Base-by-base conservation (phyloP, 495 filamentous ascomycete species). In the Xylaria scruposa region DNA sequence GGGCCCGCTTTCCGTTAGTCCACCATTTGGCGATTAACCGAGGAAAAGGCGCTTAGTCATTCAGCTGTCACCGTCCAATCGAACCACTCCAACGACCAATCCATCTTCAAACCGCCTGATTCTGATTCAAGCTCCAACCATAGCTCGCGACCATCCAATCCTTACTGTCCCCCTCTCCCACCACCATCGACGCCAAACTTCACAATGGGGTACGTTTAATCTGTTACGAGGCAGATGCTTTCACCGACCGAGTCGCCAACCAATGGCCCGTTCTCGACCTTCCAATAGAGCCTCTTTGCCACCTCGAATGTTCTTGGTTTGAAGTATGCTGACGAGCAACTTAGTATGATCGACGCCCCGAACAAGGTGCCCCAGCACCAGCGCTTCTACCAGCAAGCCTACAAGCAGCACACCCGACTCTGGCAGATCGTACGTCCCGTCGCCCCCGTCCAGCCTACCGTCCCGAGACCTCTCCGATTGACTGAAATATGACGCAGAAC, bases 311-410 rank as follows among this genome's bases (percentile, higher is more conserved):
- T n/a, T n/a, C n/a, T n/a, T n/a, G n/a, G n/a, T n/a, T n/a, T 21
- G 38, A 26, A 71, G 49, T 49, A 56, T 71, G 47, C 61, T 54
- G 53, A 68, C 19, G 67, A 60, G 17, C 51, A 24, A 61, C 53
- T 73, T 70, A 91, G 91, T 80, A 85, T 91, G 82, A 75, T 94
- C 86, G 86, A 93, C 90, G 92, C 92, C 81, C 87, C 89, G 81
- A 97, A 97, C 89, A 90, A 89, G 80, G 94, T 97, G 78, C 93
- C 90, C 44, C 82, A 91, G 80, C 92, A 93, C 83, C 94, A 97
- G 88, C 86, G 89, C 73, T 82, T 91, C 56, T 95, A 94, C 86
- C 94, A 97, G 85, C 84, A 87, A 61, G 89, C 95, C 76, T 92
- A 93, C 82, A 90, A 78, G 29, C 74, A 80, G 63, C 84, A 93